A percentile compares a stretch with the other conserved stretches of the same genome.
These are phyloP conservation scores for Thalassiosira mediterranea DNA, from an alignment of 352 stramenopile species.

Conservation along the genomic window DNA sequence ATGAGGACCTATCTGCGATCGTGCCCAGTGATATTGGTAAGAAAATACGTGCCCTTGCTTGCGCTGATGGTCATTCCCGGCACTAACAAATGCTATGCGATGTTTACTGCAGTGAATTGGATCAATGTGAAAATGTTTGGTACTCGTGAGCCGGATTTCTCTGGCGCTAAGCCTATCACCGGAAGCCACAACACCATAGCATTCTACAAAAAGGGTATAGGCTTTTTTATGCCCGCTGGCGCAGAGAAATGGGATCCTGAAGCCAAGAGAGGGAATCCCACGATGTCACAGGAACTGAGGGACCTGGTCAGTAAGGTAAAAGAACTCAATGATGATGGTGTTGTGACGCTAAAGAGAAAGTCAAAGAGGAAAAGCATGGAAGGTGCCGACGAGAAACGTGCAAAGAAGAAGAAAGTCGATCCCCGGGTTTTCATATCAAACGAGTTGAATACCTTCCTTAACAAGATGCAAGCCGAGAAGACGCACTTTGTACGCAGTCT, in stretches of 20 bases:
- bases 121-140: constrained; percentile 30
- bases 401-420: not conserved
- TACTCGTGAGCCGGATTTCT: constrained; percentile 5
- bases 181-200: constrained; percentile 25
- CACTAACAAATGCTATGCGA: not conserved
- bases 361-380: constrained; percentile 12
- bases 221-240: constrained; percentile 18
- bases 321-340: constrained; percentile 13
- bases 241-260: constrained; percentile 10
- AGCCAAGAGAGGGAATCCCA: constrained; percentile 14
- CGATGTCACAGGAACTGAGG: constrained; percentile 6
- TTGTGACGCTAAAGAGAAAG: not conserved
- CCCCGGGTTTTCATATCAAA: not conserved
- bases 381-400: not conserved
- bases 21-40: constrained; percentile 23
- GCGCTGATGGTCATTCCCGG: not conserved
- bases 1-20: constrained; percentile 10
- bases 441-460: constrained; percentile 16
- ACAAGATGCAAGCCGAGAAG: constrained; percentile 19
- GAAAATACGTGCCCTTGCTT: not conserved
- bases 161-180: not conserved
- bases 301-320: constrained; percentile 20
- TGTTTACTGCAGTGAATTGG: constrained; percentile 10
- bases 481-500: constrained; percentile 8
- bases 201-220: constrained; percentile 25